Evolutionary conservation across 176 grass and related monocot species (phyloP).

Genomic region (Zea mays): DNA sequence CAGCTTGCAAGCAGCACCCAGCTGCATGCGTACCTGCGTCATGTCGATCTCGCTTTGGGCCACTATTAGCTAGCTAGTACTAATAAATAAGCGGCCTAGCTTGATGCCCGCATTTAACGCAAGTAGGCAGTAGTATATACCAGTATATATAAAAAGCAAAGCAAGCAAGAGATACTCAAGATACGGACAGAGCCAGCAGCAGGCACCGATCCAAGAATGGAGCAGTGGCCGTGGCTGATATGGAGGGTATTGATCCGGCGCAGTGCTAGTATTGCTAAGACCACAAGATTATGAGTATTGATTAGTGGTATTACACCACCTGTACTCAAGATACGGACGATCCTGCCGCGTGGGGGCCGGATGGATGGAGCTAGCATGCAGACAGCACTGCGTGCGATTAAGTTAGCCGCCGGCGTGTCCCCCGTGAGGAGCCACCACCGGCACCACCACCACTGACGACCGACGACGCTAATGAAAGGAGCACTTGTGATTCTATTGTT

Average conservation of each 20-base stretch:
- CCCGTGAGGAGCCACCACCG: background rate
- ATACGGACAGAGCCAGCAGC: too few species aligned
- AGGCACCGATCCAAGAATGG: background rate
- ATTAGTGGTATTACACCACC: background rate
- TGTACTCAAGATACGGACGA: constrained; percentile 11
- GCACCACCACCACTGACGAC: background rate
- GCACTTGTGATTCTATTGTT: constrained; percentile 26
- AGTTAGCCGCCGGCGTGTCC: background rate
- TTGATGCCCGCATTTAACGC: too few species aligned
- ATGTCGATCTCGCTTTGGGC: too few species aligned
- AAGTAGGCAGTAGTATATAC: too few species aligned
- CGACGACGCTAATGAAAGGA: constrained; percentile 8
- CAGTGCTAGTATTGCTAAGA: background rate
- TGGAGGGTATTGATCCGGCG: background rate
- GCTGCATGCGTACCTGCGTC: too few species aligned
- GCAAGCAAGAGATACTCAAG: too few species aligned
- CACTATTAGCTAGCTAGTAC: too few species aligned
- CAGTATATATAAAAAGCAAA: too few species aligned
- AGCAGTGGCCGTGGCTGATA: background rate
- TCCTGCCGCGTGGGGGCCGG: background rate
- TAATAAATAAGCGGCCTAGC: too few species aligned
- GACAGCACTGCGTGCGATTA: background rate
- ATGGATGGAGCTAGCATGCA: background rate
- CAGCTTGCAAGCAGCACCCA: too few species aligned
- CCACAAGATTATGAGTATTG: background rate